Conservation (phyloP, 1,139 yeast species). For the Nakaseomyces delphensis region DNA sequence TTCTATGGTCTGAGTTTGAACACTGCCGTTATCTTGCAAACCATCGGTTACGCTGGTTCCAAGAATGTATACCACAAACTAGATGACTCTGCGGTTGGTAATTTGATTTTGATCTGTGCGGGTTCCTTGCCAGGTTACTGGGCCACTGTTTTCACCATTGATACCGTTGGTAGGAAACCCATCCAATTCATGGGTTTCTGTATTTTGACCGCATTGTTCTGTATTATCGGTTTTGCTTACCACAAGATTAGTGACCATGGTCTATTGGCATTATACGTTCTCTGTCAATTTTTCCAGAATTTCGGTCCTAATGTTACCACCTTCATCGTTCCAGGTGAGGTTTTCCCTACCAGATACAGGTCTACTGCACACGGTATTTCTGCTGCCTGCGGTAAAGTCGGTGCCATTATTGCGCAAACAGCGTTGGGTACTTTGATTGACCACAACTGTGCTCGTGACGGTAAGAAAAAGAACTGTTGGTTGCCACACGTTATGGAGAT, state of each 20-base stretch:
- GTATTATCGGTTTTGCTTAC: conserved; percentile 66
- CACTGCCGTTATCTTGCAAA: conserved; percentile 69
- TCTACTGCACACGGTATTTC: conserved; percentile 97
- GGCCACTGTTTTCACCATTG: conserved; percentile 69
- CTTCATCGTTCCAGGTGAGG: conserved; percentile 92
- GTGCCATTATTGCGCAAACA: conserved; percentile 94
- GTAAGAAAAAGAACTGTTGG: conserved; percentile 52
- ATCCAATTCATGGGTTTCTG: conserved; percentile 68
- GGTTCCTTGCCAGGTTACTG: conserved; percentile 92
- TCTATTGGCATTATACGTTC: conserved; percentile 61
- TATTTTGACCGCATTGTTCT: conserved; percentile 56
- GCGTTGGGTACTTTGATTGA: conserved; percentile 75
- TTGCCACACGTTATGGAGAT: conserved; percentile 88
- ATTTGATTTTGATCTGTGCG: conserved; percentile 80
- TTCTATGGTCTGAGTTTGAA: conserved; percentile 84
- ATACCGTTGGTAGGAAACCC: conserved; percentile 72
- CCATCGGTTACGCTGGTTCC: conserved; percentile 70
- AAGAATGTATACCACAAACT: conserved; percentile 53
- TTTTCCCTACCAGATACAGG: conserved; percentile 95
- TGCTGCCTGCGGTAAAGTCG: conserved; percentile 92
- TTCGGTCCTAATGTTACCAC: conserved; percentile 96
- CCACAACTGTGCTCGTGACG: conserved; percentile 59
- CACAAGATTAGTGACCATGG: conserved; percentile 56
- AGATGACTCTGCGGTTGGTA: conserved; percentile 78
- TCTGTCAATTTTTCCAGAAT: conserved; percentile 78